These are phyloP conservation scores for Irpex lacteus DNA, from an alignment of 1,284 basidiomycete genomes.

Conservation along the genomic window DNA sequence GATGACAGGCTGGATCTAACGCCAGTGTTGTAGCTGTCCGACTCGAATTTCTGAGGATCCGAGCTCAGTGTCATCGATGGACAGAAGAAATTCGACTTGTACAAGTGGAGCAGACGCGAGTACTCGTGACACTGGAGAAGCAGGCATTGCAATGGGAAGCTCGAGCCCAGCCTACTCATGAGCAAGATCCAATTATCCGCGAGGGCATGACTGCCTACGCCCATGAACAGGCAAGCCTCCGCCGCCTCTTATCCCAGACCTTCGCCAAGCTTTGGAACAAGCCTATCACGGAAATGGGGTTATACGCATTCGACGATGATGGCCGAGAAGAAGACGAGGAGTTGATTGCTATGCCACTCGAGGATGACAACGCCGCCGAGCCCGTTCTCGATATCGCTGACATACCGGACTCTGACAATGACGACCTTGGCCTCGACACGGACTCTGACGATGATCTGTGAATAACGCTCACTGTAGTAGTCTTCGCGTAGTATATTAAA, in stretches of 20 bases:
- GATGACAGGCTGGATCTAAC: not conserved
- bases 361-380: too few species aligned
- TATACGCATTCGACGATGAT: not conserved
- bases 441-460: not conserved
- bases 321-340: not conserved
- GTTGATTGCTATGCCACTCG: not conserved
- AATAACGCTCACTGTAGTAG: too few species aligned
- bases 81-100: not conserved
- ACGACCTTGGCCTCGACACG: not conserved
- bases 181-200: not conserved
- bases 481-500: too few species aligned
- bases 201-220: constrained; percentile 6
- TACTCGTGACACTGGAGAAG: not conserved
- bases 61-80: not conserved
- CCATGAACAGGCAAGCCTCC: not conserved
- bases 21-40: not conserved
- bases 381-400: not conserved
- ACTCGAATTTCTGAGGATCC: not conserved
- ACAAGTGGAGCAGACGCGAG: not conserved
- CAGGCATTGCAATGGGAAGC: constrained; percentile 2
- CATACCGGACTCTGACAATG: not conserved
- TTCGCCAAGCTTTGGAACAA: not conserved
- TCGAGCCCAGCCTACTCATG: not conserved
- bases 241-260: not conserved
- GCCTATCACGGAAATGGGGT: not conserved